Base-by-base conservation (phyloP, 1,284 basidiomycete genomes). In the Somion occarium region DNA sequence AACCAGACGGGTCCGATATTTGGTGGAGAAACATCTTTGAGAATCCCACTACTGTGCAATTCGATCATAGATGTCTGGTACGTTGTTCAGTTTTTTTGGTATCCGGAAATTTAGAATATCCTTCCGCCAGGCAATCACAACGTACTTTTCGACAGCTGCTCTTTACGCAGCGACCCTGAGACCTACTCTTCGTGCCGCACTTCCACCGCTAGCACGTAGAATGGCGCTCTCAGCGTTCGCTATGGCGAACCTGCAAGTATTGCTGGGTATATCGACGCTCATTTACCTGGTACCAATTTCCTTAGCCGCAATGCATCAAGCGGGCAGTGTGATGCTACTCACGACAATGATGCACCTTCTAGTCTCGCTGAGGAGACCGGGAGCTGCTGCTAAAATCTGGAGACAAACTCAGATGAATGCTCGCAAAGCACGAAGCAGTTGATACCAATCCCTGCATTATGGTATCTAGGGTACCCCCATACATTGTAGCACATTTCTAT, bases 21-120 rank as follows among this genome's bases (percentile, higher is more conserved):
- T 94, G 88, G 84, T 92, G 93, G 88, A 77, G 95, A 53, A 99
- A 98, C 68, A 75, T 98, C 47, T 83, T 97, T 56, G 96, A 98
- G 70, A 99, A 99, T 66, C 97, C 97, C 3, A 95, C 91, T 7
- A 98, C 97, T 0, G 95, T 96, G 7, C 97, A 99, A 68, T 96
- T 98, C 62, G 83, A 99, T 65, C 97, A 99, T 69, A 86, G 97
- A 37, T 76, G 94, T 43, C 78, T 99, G 44, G 94, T 91, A 60
- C 68, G 87, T 67, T 26, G 67, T 7, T 30, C 49, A 53, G 24
- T 5, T 49, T 26, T 53, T 3, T 54, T 39, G n/a, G n/a, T n/a
- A 25, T n/a, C 30, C 18, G 41, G 19, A 20, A 47, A 22, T 37
- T 43, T 59, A 4, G 56, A 23, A 38, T 38, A 22, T 48, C 56